A percentile compares a stretch with the other conserved stretches of the same genome.
Evolutionary conservation across 2,329 filamentous ascomycete species (phyloP).

Genomic region (Reticulascus tulasneorum): DNA sequence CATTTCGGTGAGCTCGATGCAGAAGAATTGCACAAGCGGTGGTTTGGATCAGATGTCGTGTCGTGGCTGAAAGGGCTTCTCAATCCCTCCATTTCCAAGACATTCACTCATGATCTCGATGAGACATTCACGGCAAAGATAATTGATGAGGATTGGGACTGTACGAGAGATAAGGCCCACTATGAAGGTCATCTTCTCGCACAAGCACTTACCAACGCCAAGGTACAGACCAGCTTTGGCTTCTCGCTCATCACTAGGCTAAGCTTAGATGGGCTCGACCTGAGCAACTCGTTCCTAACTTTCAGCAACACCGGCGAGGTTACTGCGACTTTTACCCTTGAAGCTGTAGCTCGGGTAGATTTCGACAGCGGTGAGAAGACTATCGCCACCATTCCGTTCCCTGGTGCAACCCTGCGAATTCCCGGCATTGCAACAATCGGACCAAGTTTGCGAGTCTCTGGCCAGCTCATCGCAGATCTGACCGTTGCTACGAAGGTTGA

Average conservation of each 20-base stretch:
- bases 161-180: conserved; percentile 1
- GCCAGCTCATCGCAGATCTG: conserved; percentile 16
- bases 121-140: conserved; percentile 20
- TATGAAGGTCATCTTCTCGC: conserved; percentile 16
- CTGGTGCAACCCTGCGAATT: conserved; percentile 22
- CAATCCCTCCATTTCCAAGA: conserved; percentile 19
- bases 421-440: conserved; percentile 27
- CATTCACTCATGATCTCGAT: conserved; percentile 20
- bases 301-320: conserved; percentile 22
- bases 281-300: conserved; percentile 20
- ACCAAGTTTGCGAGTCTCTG: conserved; percentile 22
- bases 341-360: conserved; percentile 17
- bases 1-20: not conserved
- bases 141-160: conserved; percentile 18
- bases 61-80: conserved; percentile 23
- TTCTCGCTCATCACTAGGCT: conserved; percentile 23
- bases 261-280: conserved; percentile 16
- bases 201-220: conserved; percentile 16
- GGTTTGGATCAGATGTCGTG: conserved; percentile 16
- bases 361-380: conserved; percentile 17
- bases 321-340: conserved; percentile 20
- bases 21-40: not conserved
- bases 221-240: conserved; percentile 23
- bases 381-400: conserved; percentile 19
- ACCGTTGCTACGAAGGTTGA: conserved; percentile 19